Percentiles rank a stretch among this genome's conserved stretches.
Evolutionary conservation across 176 grass and related monocot species (phyloP).

Genomic region (Zoysia japonica): DNA sequence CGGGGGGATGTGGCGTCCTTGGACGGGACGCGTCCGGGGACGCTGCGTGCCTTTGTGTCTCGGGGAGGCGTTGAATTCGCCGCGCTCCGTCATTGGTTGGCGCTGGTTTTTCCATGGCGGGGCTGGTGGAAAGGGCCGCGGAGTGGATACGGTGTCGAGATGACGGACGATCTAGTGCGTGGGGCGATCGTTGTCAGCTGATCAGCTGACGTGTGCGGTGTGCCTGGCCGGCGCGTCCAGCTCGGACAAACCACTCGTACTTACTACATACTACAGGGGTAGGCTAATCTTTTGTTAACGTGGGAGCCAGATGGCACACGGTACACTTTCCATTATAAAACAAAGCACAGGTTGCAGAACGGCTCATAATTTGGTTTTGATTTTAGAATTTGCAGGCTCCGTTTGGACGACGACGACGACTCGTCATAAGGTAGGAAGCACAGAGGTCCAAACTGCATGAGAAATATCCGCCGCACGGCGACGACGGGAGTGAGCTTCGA

Average conservation of each 20-base stretch:
- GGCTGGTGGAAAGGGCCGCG: neutral
- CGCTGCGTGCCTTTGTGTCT: neutral
- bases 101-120: neutral
- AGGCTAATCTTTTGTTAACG: neutral
- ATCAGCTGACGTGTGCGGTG: neutral
- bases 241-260: neutral
- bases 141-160: neutral
- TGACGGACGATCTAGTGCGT: neutral
- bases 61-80: neutral
- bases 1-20: slow-evolving; percentile 7
- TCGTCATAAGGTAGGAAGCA: neutral
- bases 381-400: neutral
- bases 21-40: neutral
- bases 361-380: neutral
- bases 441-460: neutral
- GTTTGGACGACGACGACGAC: neutral
- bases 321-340: neutral
- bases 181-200: neutral
- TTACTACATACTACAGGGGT: no score
- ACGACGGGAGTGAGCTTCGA: neutral
- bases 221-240: slow-evolving; percentile 14
- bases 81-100: neutral
- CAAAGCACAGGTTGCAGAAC: neutral
- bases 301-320: neutral
- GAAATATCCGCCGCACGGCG: neutral